Conservation (phyloP, 202 grass and related monocot genomes). For the Saccharum hybrid region DNA sequence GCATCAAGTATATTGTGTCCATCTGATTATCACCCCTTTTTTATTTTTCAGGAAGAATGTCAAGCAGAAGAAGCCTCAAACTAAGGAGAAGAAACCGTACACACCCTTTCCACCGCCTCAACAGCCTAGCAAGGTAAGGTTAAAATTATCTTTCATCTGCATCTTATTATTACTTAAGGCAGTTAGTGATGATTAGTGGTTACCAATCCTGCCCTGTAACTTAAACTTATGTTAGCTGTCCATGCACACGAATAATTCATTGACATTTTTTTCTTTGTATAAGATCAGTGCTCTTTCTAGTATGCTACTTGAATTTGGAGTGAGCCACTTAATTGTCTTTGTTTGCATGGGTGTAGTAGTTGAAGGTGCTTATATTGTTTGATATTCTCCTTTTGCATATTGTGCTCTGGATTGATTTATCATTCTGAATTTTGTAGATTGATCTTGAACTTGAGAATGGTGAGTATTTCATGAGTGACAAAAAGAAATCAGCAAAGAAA, state of each 20-base stretch:
- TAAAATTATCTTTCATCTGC: neutral
- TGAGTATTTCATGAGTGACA: conserved; percentile 96
- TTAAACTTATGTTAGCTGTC: conserved; percentile 3
- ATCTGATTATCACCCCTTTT: conserved; percentile 11
- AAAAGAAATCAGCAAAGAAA: conserved; percentile 88
- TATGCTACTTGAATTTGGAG: conserved; percentile 22
- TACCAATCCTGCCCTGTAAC: neutral
- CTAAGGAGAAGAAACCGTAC: conserved; percentile 98
- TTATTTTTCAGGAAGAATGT: conserved; percentile 89
- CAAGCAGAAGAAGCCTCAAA: conserved; percentile 83
- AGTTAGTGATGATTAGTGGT: conserved; percentile 4
- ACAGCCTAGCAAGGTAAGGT: conserved; percentile 87
- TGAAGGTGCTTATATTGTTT: neutral
- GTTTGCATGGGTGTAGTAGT: neutral
- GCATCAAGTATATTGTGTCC: neutral
- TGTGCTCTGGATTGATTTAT: conserved; percentile 36
- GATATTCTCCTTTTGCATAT: conserved; percentile 9
- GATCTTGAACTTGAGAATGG: conserved; percentile 81
- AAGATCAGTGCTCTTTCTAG: neutral
- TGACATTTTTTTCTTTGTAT: neutral
- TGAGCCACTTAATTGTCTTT: neutral
- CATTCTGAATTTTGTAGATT: conserved; percentile 60
- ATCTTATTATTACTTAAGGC: neutral
- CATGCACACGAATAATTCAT: neutral
- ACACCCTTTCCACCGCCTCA: conserved; percentile 95